These are phyloP conservation scores for Sisymbrium altissimum DNA, from an alignment of 345 rosid genomes.

Conservation along the genomic window DNA sequence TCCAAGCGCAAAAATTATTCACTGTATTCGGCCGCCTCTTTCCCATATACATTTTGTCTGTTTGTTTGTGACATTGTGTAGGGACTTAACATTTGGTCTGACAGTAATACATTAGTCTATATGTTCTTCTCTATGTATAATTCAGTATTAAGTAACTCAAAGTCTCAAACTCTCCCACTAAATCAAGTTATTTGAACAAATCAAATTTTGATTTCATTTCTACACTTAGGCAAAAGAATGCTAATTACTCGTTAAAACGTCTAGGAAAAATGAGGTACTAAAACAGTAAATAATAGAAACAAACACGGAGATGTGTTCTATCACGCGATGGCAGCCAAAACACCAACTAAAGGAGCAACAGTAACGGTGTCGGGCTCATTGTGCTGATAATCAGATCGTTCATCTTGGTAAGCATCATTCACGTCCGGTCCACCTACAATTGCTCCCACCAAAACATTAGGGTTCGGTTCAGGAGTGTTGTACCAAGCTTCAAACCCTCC, in stretches of 20 bases:
- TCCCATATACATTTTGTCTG: no score
- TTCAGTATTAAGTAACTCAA: not conserved
- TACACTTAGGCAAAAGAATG: not conserved
- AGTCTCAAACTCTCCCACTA: not conserved
- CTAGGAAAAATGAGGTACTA: not conserved
- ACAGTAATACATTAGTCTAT: not conserved
- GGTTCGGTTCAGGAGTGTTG: slow-evolving; percentile 41
- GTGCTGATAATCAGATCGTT: slow-evolving; percentile 46
- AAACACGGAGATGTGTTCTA: not conserved
- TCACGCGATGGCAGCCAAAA: slow-evolving; percentile 50
- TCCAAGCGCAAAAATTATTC: no score
- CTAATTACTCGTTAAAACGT: not conserved
- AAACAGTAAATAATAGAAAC: not conserved
- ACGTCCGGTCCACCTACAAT: slow-evolving; percentile 69
- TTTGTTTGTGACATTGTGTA: not conserved
- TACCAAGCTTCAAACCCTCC: slow-evolving; percentile 59
- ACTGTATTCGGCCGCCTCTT: no score
- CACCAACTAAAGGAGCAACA: slow-evolving; percentile 60
- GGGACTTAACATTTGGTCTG: not conserved
- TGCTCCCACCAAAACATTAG: slow-evolving; percentile 59
- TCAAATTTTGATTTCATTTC: not conserved
- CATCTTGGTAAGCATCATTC: slow-evolving; percentile 47
- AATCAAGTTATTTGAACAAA: not conserved
- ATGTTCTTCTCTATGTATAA: not conserved
- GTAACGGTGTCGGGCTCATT: slow-evolving; percentile 51